These are phyloP conservation scores for Myriosclerotinia duriaeana DNA, from an alignment of 2,329 filamentous ascomycete species.

Conservation along the genomic window DNA sequence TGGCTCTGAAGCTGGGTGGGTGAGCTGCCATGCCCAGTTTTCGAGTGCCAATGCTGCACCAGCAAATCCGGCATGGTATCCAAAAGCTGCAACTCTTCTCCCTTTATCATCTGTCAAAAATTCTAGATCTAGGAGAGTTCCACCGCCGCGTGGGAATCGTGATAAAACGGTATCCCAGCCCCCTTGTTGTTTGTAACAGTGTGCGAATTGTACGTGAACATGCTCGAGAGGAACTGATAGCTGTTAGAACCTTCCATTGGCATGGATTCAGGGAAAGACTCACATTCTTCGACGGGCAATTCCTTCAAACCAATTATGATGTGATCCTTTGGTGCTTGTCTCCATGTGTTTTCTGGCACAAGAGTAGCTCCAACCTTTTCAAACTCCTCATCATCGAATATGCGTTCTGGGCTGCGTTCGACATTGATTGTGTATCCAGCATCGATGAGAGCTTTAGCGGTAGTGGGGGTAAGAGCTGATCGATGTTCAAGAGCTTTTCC, in stretches of 20 bases:
- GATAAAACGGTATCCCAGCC: slow-evolving; percentile 79
- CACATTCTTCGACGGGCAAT: slow-evolving; percentile 67
- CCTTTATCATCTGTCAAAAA: slow-evolving; percentile 75
- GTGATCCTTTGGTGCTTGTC: slow-evolving; percentile 63
- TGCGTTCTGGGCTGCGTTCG: slow-evolving; percentile 66
- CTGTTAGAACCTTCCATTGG: slow-evolving; percentile 22
- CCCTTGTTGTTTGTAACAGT: slow-evolving; percentile 74
- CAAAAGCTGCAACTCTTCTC: slow-evolving; percentile 62
- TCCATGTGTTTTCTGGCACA: slow-evolving; percentile 66
- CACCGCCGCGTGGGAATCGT: slow-evolving; percentile 73
- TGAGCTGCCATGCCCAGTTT: slow-evolving; percentile 81
- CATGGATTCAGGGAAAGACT: slow-evolving; percentile 31
- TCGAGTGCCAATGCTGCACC: slow-evolving; percentile 70
- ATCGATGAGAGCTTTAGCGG: slow-evolving; percentile 61
- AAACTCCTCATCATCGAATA: slow-evolving; percentile 63
- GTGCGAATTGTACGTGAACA: slow-evolving; percentile 68
- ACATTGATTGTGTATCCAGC: slow-evolving; percentile 69
- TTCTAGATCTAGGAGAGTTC: slow-evolving; percentile 80
- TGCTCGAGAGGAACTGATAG: slow-evolving; percentile 65
- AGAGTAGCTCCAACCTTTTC: slow-evolving; percentile 62
- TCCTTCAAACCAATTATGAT: slow-evolving; percentile 78
- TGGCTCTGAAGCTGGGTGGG: slow-evolving; percentile 62
- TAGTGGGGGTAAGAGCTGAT: slow-evolving; percentile 44
- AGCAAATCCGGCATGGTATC: slow-evolving; percentile 73
- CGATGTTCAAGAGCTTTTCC: slow-evolving; percentile 46